A percentile compares a stretch with the other conserved stretches of the same genome.
These are phyloP conservation scores for Mucor velutinosus DNA, from an alignment of 371 early-diverging fungal genomes.

Conservation along the genomic window DNA sequence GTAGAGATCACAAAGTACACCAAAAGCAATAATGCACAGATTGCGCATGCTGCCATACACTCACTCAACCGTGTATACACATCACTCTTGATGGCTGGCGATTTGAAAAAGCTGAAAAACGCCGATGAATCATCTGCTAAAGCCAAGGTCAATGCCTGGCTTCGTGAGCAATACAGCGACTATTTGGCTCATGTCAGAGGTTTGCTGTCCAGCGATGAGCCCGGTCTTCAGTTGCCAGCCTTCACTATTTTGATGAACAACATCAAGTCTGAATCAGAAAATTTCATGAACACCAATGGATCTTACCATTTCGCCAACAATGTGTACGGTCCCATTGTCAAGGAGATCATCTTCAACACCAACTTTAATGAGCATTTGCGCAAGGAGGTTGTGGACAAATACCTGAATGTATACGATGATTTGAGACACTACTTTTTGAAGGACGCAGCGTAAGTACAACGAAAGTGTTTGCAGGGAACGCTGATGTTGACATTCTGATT, in stretches of 20 bases:
- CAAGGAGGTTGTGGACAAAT: constrained; percentile 67
- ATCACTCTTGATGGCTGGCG: constrained; percentile 65
- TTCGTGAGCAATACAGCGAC: constrained; percentile 68
- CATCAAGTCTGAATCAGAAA: constrained; percentile 64
- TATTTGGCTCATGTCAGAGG: constrained; percentile 56
- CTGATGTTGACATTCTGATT: neutral
- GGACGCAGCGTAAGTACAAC: constrained; percentile 57
- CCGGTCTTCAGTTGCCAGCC: constrained; percentile 77
- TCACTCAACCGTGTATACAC: constrained; percentile 74
- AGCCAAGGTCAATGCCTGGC: constrained; percentile 71
- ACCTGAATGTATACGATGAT: constrained; percentile 80
- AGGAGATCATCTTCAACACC: constrained; percentile 54
- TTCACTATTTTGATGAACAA: constrained; percentile 67
- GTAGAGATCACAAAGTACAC: constrained; percentile 55
- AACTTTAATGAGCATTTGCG: constrained; percentile 64
- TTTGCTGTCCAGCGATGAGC: constrained; percentile 63
- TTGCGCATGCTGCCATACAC: constrained; percentile 64
- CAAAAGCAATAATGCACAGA: constrained; percentile 37
- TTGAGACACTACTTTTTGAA: constrained; percentile 80
- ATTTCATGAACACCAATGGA: constrained; percentile 30
- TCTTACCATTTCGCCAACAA: constrained; percentile 55
- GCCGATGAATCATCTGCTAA: constrained; percentile 40
- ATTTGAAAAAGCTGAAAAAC: constrained; percentile 52
- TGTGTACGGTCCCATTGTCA: constrained; percentile 55
- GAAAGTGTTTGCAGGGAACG: neutral